A percentile compares a stretch with the other conserved stretches of the same genome.
Conservation (phyloP, 1,284 basidiomycete species). For the Heterobasidion parviporum region DNA sequence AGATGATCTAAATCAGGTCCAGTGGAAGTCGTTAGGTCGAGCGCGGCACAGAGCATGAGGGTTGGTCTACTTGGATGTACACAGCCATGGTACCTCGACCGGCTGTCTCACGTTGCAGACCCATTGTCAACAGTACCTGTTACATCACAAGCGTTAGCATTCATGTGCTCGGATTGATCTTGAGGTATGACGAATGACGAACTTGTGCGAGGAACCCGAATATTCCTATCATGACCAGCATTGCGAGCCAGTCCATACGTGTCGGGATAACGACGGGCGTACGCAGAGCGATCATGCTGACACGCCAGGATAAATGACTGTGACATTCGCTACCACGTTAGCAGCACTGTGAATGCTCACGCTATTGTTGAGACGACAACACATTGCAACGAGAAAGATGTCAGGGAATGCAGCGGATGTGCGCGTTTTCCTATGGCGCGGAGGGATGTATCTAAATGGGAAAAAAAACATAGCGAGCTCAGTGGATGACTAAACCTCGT, state of each 20-base stretch:
- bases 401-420: constrained; percentile 66
- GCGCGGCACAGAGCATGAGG: not conserved
- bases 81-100: constrained; percentile 53
- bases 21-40: not conserved
- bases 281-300: constrained; percentile 35
- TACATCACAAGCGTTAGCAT: not conserved
- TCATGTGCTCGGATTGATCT: not conserved
- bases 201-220: constrained; percentile 58
- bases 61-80: constrained; percentile 42
- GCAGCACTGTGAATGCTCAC: constrained; percentile 20
- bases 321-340: not conserved
- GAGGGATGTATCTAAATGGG: constrained; percentile 47
- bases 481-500: not conserved
- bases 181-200: constrained; percentile 11
- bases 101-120: constrained; percentile 58
- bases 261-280: constrained; percentile 39
- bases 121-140: constrained; percentile 50
- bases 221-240: constrained; percentile 40
- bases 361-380: constrained; percentile 44
- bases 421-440: constrained; percentile 68
- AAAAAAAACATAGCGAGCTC: not conserved
- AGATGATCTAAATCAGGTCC: constrained; percentile 39
- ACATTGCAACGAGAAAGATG: constrained; percentile 59
- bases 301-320: constrained; percentile 4
- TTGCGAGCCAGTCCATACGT: constrained; percentile 33